These are phyloP conservation scores for Cyclotella kingstonii DNA, from an alignment of 108 stramenopile species.

Conservation along the genomic window DNA sequence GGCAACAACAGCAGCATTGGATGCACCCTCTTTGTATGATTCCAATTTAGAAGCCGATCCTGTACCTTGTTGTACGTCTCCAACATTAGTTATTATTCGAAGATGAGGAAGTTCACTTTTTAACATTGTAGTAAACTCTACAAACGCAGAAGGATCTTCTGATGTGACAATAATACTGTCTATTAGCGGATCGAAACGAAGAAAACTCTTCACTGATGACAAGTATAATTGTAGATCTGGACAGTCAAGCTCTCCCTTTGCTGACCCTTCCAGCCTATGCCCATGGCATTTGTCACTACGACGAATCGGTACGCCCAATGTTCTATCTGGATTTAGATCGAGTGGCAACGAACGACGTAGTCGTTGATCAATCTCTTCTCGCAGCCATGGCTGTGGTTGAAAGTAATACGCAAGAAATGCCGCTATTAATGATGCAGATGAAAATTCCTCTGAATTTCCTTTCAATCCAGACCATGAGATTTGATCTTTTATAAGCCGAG, in stretches of 20 bases:
- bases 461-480: constrained; percentile 17
- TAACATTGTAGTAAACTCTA: constrained; percentile 18
- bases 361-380: constrained; percentile 18
- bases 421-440: constrained; percentile 6
- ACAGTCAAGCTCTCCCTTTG: constrained; percentile 33
- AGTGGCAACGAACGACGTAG: constrained; percentile 19
- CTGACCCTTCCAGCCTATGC: constrained; percentile 20
- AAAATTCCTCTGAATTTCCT: constrained; percentile 7
- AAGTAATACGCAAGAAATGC: constrained; percentile 32
- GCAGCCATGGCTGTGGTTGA: constrained; percentile 19
- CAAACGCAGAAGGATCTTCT: constrained; percentile 16
- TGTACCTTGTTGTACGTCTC: constrained; percentile 43
- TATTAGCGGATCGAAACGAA: constrained; percentile 31
- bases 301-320: constrained; percentile 34
- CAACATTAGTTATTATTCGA: constrained; percentile 22
- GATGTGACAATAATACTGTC: constrained; percentile 27
- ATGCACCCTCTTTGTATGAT: constrained; percentile 7
- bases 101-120: constrained; percentile 18
- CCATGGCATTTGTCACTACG: constrained; percentile 34
- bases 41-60: constrained; percentile 30
- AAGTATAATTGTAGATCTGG: constrained; percentile 10
- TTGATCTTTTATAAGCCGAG: constrained; percentile 6
- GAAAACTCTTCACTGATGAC: constrained; percentile 8
- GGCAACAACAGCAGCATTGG: constrained; percentile 24
- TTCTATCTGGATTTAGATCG: constrained; percentile 29